Evolutionary conservation across 2,329 filamentous ascomycete species (phyloP).

Genomic region (Aspergillus calidoustus): DNA sequence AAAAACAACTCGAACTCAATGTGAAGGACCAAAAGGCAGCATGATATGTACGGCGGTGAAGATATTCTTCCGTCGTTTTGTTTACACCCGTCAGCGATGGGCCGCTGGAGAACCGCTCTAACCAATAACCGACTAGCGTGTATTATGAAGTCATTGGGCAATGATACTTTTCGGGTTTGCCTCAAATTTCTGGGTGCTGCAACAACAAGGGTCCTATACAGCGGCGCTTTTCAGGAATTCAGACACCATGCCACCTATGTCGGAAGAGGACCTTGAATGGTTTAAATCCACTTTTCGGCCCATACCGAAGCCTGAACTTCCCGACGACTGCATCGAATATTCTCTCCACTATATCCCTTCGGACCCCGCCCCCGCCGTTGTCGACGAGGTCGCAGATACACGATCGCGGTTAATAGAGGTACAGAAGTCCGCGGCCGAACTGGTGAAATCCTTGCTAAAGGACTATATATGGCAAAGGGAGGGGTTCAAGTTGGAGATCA

Average conservation of each 20-base stretch:
- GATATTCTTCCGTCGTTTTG: conserved; percentile 32
- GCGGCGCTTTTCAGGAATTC: neutral
- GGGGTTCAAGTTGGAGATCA: conserved; percentile 69
- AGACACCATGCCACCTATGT: conserved; percentile 45
- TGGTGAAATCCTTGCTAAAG: conserved; percentile 69
- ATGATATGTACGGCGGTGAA: conserved; percentile 33
- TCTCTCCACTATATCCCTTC: conserved; percentile 72
- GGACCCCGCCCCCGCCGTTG: conserved; percentile 56
- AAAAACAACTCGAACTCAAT: conserved; percentile 6
- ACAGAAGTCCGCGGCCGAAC: conserved; percentile 67
- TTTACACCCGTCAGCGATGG: conserved; percentile 35
- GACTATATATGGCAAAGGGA: conserved; percentile 97
- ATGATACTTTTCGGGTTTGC: conserved; percentile 19
- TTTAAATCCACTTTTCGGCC: conserved; percentile 68
- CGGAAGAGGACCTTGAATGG: conserved; percentile 65
- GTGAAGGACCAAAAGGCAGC: conserved; percentile 19
- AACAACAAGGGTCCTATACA: neutral
- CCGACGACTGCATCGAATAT: conserved; percentile 88
- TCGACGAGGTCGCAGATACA: conserved; percentile 56
- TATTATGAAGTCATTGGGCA: conserved; percentile 40
- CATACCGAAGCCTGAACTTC: conserved; percentile 67
- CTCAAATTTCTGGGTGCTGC: neutral
- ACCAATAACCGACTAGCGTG: conserved; percentile 37
- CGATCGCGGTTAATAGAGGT: conserved; percentile 71
- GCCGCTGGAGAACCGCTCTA: conserved; percentile 30